Base-by-base conservation (phyloP, 2,329 filamentous ascomycete species). In the Curvularia spicifera region DNA sequence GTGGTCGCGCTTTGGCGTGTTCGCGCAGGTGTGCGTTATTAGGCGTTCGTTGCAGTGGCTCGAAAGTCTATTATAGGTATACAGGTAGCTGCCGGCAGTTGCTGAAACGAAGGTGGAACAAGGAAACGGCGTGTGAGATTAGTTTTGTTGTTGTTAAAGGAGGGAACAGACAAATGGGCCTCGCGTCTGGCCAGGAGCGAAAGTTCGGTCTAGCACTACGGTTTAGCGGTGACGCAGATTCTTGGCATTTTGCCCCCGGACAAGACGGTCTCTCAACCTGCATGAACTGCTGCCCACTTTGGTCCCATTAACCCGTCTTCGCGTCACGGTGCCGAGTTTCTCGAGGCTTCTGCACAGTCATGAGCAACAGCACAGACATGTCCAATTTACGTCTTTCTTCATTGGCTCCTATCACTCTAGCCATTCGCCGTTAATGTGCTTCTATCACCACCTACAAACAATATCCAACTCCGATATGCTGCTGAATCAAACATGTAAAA, bases 121-220 rank as follows among this genome's bases (percentile, higher is more conserved):
- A 53, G 42, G 46, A 59, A 48, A 49, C 33, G 48, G 35, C 59
- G 57, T 56, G 57, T 57, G 63, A 53, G 53, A 57, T 60, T 50
- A 55, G 60, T 49, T 48, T 53, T 63, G 49, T 43, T 44, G 24
- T 56, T 64, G 61, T 60, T 61, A 44, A 51, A 53, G 31, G 56
- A 53, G 24, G 53, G 53, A 50, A 54, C 56, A 53, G 29, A 48
- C 48, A 43, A 56, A 48, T 29, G 46, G 24, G 46, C 49, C 40
- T 50, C 59, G 69, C 67, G 71, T 71, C 67, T 73, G 66, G 61
- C 66, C 40, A 56, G 62, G 61, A 67, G 59, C 61, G 69, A 74
- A 71, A 74, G 67, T 72, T 74, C 66, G 67, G 67, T 68, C 69
- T 70, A 59, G 45, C 50, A 55, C 53, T 55, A 51, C 37, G 39